A percentile compares a stretch with the other conserved stretches of the same genome.
phyloP scores from a whole-genome alignment of 352 stramenopile species.

The Globisporangium mamillatum region DNA sequence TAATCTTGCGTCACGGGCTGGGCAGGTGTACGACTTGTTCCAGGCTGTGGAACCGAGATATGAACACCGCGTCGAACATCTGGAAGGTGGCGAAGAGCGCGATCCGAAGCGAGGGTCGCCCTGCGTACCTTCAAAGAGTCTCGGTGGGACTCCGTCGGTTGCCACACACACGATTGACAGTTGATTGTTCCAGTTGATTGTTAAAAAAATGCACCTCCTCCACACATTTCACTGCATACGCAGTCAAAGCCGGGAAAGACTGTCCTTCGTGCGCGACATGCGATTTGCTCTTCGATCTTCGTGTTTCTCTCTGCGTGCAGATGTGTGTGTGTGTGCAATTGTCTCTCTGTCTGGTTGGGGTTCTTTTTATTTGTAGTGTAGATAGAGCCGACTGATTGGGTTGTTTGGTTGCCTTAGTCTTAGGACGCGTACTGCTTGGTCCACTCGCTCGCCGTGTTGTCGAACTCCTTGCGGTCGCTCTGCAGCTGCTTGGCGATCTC shows the following conservation, averaged over 20 bases:
- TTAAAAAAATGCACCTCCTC: neutral
- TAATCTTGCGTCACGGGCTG: too few species aligned
- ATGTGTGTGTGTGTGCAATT: neutral
- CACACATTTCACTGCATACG: neutral
- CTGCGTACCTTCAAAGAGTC: too few species aligned
- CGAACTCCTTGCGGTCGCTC: slow-evolving; percentile 92
- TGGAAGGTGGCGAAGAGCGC: too few species aligned
- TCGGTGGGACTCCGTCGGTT: too few species aligned
- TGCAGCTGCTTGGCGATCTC: slow-evolving; percentile 93
- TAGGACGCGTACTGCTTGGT: slow-evolving; percentile 90
- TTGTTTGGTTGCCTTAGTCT: neutral
- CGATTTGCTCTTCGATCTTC: neutral
- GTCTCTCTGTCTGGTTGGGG: neutral
- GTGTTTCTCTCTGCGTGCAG: neutral
- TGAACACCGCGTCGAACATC: too few species aligned
- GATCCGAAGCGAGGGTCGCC: too few species aligned
- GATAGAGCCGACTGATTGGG: neutral
- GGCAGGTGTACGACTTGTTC: too few species aligned
- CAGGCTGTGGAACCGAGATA: too few species aligned
- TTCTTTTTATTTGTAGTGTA: neutral
- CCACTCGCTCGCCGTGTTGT: slow-evolving; percentile 92
- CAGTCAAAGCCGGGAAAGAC: neutral
- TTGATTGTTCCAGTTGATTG: neutral
- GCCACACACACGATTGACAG: too few species aligned
- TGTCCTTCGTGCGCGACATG: neutral